Base-by-base conservation (phyloP, 257 asterid genomes). In the Penstemon barbatus region DNA sequence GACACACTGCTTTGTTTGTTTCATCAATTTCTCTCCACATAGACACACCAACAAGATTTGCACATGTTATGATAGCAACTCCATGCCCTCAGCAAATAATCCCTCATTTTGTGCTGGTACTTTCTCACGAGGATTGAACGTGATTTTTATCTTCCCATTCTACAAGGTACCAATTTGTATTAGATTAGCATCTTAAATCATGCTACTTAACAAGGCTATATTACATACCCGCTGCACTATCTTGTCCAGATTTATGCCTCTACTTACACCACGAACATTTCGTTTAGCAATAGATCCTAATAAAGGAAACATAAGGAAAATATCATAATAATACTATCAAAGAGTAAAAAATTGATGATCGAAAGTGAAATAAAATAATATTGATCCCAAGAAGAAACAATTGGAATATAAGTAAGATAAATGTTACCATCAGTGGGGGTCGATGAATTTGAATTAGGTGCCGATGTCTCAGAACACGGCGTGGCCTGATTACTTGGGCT, bases 11-110 rank as follows among this genome's bases (percentile, higher is more conserved):
- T n/a, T n/a, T n/a, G n/a, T n/a, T n/a, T n/a, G n/a, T n/a, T n/a
- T n/a, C n/a, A n/a, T n/a, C n/a, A n/a, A n/a, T n/a, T n/a, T n/a
- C n/a, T n/a, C n/a, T n/a, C n/a, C n/a, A n/a, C n/a, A n/a, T n/a
- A n/a, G n/a, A n/a, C n/a, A 54, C 60, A 12, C 60, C 60, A 54
- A 54, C 60, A n/a, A 54, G 60, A 12, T 54, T 36, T 4, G 60
- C 60, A 18, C 60, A 54, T 5, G 60, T n/a, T 18, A 19, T 55
- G 9, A 25, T 56, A 56, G 42, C 61, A 25, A 56, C n/a, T 56
- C 61, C 61, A 25, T 25, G 3, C 41, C 61, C 4, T 25, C 11
- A 25, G 39, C 61, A 56, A 56, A 56, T 6, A 13, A 6, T 0
- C 8, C 9, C 1, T 13, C 61, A 56, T 56, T 56, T 0, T 5